A percentile compares a stretch with the other conserved stretches of the same genome.
Evolutionary conservation across 169 alveolate genomes (phyloP).

Genomic region (Eimeria tenella): DNA sequence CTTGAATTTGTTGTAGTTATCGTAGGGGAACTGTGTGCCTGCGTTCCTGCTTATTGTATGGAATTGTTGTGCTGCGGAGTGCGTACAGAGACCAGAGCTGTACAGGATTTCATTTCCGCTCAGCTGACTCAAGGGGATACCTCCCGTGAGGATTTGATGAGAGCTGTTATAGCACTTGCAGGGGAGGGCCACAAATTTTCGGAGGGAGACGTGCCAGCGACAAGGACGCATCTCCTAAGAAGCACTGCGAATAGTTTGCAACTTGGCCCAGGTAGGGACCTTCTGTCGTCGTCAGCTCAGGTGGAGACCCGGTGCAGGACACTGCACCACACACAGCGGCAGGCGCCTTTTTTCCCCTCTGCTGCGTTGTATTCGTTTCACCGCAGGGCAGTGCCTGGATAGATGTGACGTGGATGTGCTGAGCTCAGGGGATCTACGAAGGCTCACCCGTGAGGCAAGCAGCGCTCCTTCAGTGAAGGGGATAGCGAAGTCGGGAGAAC

Average conservation of each 20-base stretch:
- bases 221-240: constrained; percentile 52
- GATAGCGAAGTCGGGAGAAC: neutral
- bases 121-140: neutral
- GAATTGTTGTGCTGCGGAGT: neutral
- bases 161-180: constrained; percentile 21
- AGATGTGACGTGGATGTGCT: neutral
- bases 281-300: neutral
- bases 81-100: neutral
- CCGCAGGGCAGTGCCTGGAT: neutral
- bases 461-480: neutral
- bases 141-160: constrained; percentile 19
- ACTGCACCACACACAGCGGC: neutral
- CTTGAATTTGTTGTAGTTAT: neutral
- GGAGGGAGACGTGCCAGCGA: constrained; percentile 13
- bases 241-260: neutral
- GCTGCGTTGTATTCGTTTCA: neutral
- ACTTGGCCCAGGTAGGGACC: constrained; percentile 16
- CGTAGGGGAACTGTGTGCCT: neutral
- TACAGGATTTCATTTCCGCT: neutral
- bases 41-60: neutral
- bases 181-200: neutral
- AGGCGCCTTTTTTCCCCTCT: neutral
- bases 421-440: constrained; percentile 30
- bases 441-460: constrained; percentile 12
- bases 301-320: neutral